These are phyloP conservation scores for Globisporangium heterothallicum DNA, from an alignment of 352 stramenopile species.

Conservation along the genomic window DNA sequence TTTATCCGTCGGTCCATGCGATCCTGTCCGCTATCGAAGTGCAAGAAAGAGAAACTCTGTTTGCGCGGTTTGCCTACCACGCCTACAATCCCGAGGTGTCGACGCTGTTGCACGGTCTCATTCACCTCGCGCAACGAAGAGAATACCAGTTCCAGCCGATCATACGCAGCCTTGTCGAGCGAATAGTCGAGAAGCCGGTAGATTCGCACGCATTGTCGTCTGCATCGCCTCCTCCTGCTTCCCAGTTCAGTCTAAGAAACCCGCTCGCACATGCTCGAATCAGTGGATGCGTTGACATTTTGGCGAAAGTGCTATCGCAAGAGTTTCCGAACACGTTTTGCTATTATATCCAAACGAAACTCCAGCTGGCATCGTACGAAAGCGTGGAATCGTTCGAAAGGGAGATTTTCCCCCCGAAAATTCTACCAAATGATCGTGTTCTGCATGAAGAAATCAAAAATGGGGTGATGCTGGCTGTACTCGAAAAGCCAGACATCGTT, in stretches of 20 bases:
- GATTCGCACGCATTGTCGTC: slow-evolving; percentile 18
- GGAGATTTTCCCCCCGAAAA: slow-evolving; percentile 54
- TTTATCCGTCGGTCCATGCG: slow-evolving; percentile 56
- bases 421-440: slow-evolving; percentile 38
- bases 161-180: slow-evolving; percentile 44
- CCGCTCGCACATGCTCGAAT: slow-evolving; percentile 44
- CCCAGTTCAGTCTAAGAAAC: slow-evolving; percentile 34
- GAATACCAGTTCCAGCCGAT: slow-evolving; percentile 37
- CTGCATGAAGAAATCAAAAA: slow-evolving; percentile 58
- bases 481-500: slow-evolving; percentile 41
- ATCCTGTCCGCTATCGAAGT: slow-evolving; percentile 42
- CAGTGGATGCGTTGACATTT: slow-evolving; percentile 60
- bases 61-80: slow-evolving; percentile 39
- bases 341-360: slow-evolving; percentile 62
- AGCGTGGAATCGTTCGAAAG: slow-evolving; percentile 64
- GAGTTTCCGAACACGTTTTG: slow-evolving; percentile 76
- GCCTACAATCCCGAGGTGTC: slow-evolving; percentile 63
- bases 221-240: no score
- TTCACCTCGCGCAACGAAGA: slow-evolving; percentile 54
- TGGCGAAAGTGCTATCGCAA: slow-evolving; percentile 56
- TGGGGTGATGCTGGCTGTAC: slow-evolving; percentile 39
- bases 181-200: slow-evolving; percentile 36
- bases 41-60: slow-evolving; percentile 28
- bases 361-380: slow-evolving; percentile 70
- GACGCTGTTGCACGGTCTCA: slow-evolving; percentile 52